A percentile compares a stretch with the other conserved stretches of the same genome.
phyloP scores from a whole-genome alignment of 2,329 filamentous ascomycete genomes.

The Pyrenochaeta sp. region DNA sequence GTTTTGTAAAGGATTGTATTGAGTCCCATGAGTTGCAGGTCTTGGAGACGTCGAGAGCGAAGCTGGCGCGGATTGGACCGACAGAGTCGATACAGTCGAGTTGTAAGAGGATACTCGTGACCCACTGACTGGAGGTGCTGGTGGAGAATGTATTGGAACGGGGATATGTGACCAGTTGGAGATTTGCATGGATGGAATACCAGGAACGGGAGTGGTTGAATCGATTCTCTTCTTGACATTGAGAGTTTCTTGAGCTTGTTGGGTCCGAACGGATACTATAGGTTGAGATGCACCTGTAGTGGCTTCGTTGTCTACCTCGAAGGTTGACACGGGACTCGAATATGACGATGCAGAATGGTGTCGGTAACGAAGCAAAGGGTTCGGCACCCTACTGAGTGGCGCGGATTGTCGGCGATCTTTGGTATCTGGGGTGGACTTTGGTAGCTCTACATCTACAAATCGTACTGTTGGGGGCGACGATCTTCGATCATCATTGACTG shows the following conservation, averaged over 20 bases:
- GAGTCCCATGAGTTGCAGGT: slow-evolving; percentile 12
- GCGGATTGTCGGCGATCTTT: slow-evolving; percentile 6
- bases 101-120: slow-evolving; percentile 30
- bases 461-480: slow-evolving; percentile 31
- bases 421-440: slow-evolving; percentile 8
- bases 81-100: slow-evolving; percentile 21
- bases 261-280: slow-evolving; percentile 10
- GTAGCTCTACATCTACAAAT: slow-evolving; percentile 30
- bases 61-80: slow-evolving; percentile 27
- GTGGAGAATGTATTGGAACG: slow-evolving; percentile 22
- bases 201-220: no score
- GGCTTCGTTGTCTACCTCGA: slow-evolving; percentile 10
- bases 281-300: no score
- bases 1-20: slow-evolving; percentile 40
- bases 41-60: slow-evolving; percentile 8
- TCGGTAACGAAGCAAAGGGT: slow-evolving; percentile 9
- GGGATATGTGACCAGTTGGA: slow-evolving; percentile 25
- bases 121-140: slow-evolving; percentile 13
- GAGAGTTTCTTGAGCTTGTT: slow-evolving; percentile 8
- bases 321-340: slow-evolving; percentile 8
- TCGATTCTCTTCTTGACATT: slow-evolving; percentile 9
- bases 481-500: slow-evolving; percentile 14
- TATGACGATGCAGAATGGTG: slow-evolving; percentile 10
- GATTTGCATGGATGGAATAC: no score
- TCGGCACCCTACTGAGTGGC: slow-evolving; percentile 11